Evolutionary conservation across 495 filamentous ascomycete genomes (phyloP).

Genomic region (Mytilinidion resinicola): DNA sequence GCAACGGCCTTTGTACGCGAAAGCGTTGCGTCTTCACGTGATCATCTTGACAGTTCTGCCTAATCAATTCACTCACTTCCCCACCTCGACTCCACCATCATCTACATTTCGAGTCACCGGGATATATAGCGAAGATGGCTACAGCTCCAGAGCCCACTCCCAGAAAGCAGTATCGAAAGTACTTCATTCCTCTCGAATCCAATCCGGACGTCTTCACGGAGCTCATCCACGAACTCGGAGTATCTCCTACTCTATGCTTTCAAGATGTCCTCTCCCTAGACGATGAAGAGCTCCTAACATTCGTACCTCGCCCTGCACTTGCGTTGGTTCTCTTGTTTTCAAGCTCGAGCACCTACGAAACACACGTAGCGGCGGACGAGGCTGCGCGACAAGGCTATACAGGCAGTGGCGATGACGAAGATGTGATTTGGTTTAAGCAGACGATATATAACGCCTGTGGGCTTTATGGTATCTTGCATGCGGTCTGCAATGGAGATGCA

Average conservation of each 20-base stretch:
- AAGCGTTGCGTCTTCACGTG: no score
- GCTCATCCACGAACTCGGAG: constrained; percentile 33
- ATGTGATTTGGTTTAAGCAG: constrained; percentile 33
- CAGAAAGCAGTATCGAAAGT: constrained; percentile 9
- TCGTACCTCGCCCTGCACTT: constrained; percentile 23
- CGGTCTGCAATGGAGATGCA: constrained; percentile 27
- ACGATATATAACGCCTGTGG: constrained; percentile 39
- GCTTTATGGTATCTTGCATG: constrained; percentile 33
- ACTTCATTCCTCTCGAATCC: constrained; percentile 24
- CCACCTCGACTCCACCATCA: no score
- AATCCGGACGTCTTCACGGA: constrained; percentile 41
- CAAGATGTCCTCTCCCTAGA: constrained; percentile 33
- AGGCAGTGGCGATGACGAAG: constrained; percentile 8
- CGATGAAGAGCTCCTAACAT: constrained; percentile 27
- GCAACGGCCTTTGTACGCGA: no score
- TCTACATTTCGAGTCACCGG: no score
- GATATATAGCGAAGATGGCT: no score
- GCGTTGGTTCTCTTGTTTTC: constrained; percentile 30
- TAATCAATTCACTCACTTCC: no score
- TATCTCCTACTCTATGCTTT: constrained; percentile 23
- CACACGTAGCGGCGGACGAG: constrained; percentile 30
- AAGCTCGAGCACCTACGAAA: constrained; percentile 14
- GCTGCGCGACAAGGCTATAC: constrained; percentile 31
- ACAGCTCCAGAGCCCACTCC: no score
- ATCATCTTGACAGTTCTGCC: no score